Percentiles rank a stretch among this genome's conserved stretches.
Evolutionary conservation across 768 basidiomycete species (phyloP).

Genomic region (Agaricus bisporus): DNA sequence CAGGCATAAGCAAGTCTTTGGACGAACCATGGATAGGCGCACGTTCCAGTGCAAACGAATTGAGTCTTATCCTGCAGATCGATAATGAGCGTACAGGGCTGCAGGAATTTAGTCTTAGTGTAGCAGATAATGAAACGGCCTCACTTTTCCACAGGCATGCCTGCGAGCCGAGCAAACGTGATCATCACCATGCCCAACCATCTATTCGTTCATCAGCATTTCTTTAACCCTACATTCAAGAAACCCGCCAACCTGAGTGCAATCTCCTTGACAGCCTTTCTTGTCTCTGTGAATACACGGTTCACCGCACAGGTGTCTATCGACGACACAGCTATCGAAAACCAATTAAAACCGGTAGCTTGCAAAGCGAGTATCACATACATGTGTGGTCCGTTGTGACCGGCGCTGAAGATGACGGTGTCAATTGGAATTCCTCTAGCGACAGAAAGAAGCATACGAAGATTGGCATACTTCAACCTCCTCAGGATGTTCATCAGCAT

Average conservation of each 20-base stretch:
- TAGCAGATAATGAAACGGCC: constrained; percentile 13
- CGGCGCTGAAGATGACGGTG: constrained; percentile 39
- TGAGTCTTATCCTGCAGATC: constrained; percentile 18
- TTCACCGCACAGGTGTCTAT: constrained; percentile 48
- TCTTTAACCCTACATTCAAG: not conserved
- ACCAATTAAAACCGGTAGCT: not conserved
- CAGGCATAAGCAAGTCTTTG: not conserved
- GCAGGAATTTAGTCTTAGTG: constrained; percentile 5
- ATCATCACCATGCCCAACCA: constrained; percentile 39
- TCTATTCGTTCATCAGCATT: constrained; percentile 23
- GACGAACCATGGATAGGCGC: constrained; percentile 34
- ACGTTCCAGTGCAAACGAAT: constrained; percentile 37
- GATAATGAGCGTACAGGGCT: constrained; percentile 37
- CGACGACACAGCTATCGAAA: constrained; percentile 41
- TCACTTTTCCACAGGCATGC: constrained; percentile 50
- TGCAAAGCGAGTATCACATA: constrained; percentile 19
- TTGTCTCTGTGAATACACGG: constrained; percentile 39
- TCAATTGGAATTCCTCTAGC: not conserved
- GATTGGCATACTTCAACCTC: constrained; percentile 34
- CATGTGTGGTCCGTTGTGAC: constrained; percentile 52
- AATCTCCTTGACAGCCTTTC: constrained; percentile 45
- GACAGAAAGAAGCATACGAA: constrained; percentile 24
- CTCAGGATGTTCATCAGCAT: constrained; percentile 27
- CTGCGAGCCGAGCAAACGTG: constrained; percentile 48
- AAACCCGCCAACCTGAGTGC: constrained; percentile 38